Base-by-base conservation (phyloP, 176 grass and related monocot genomes). In the Carex myosuroides region DNA sequence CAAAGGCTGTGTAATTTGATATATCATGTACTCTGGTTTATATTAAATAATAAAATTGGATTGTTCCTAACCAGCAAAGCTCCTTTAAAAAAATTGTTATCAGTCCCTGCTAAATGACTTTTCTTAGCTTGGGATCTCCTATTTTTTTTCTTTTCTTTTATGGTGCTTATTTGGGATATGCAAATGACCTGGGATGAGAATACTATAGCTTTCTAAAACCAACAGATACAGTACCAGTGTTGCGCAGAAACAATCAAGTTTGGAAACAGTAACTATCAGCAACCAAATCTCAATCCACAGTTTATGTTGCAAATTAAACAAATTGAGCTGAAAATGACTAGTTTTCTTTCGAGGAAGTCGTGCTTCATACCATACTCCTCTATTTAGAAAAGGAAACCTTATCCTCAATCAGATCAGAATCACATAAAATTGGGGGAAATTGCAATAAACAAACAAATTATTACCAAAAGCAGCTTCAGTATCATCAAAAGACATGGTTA, bases 391-490 rank as follows among this genome's bases (percentile, higher is more conserved):
- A 54, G 4, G 81, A 57, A 57, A 54, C 54, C 22, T 14, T 4
- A 33, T 81, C 44, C 9, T 73, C 32, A 92, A 85, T 85, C 18
- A 32, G 35, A 82, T 48, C 63, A 50, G 67, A 26, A 71, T 24
- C 48, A 18, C 41, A 54, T 60, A 74, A 67, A 44, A 55, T 18
- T 44, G 22, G 72, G 88, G 53, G 16, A 86, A 81, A 81, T 83
- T 67, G 46, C 60, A 66, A 53, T 32, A 2, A 55, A 22, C 60
- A 18, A 67, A 82, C 20, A 24, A 48, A 53, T 55, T 20, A 89
- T 93, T 78, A 97, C 94, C 90, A 77, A 97, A 97, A 37, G 81
- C 86, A 79, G 94, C 91, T 66, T 97, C 91, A 1, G 87, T 85
- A 44, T 97, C 91, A 14, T 87, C 88, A n/a, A 97, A 97, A 0